phyloP scores from a whole-genome alignment of 2,329 filamentous ascomycete species.

The Colletotrichum camelliae region DNA sequence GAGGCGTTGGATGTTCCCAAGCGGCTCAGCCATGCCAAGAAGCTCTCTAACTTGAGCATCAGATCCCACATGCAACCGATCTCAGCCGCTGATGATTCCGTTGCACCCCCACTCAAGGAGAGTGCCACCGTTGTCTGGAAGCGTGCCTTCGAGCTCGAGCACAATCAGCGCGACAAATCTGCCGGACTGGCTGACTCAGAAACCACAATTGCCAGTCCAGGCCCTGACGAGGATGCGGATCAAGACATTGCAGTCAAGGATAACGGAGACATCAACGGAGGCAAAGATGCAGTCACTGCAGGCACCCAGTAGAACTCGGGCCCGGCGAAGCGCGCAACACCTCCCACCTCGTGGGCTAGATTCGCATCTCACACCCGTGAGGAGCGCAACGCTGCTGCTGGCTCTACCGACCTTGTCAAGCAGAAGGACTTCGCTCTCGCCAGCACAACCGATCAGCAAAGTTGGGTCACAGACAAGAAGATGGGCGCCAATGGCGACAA shows the following conservation, averaged over 20 bases:
- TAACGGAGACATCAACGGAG: background rate
- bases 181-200: background rate
- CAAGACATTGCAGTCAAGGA: background rate
- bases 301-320: background rate
- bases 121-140: slow-evolving; percentile 32
- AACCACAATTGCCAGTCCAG: background rate
- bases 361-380: slow-evolving; percentile 36
- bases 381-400: slow-evolving; percentile 30
- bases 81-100: background rate
- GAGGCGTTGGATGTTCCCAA: background rate
- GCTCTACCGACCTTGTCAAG: slow-evolving; percentile 28
- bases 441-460: slow-evolving; percentile 22
- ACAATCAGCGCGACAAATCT: background rate
- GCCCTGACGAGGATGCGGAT: background rate
- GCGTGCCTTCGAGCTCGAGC: slow-evolving; percentile 30
- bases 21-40: slow-evolving; percentile 11
- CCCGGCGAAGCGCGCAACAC: slow-evolving; percentile 14
- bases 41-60: slow-evolving; percentile 23
- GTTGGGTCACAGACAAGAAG: slow-evolving; percentile 31
- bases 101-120: slow-evolving; percentile 21
- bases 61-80: slow-evolving; percentile 10
- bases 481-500: background rate
- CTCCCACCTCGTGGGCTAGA: slow-evolving; percentile 38
- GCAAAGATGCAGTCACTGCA: background rate
- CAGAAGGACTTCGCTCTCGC: slow-evolving; percentile 33